A percentile compares a stretch with the other conserved stretches of the same genome.
phyloP scores from a whole-genome alignment of 2,329 filamentous ascomycete species.

The Fusarium mundagurra region DNA sequence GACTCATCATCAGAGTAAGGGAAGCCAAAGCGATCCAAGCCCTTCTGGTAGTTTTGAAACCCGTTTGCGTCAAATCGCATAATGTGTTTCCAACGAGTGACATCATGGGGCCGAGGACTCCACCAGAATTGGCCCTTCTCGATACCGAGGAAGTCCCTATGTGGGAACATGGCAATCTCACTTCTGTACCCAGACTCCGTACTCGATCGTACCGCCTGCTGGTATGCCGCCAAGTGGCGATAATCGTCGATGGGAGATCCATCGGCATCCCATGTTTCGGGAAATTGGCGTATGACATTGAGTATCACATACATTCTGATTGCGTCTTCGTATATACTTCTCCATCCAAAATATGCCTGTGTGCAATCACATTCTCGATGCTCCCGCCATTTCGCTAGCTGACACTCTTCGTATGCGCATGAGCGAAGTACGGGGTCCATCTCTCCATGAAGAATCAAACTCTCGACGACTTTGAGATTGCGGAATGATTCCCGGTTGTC shows the following conservation, averaged over 20 bases:
- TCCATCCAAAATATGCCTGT: background rate
- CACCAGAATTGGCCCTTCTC: background rate
- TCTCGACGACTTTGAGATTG: conserved; percentile 9
- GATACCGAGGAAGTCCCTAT: conserved; percentile 5
- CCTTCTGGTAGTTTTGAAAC: too few species aligned
- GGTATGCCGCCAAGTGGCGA: background rate
- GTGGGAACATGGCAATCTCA: background rate
- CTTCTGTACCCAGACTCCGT: background rate
- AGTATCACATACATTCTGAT: background rate
- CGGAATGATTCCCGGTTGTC: background rate
- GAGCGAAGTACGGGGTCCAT: background rate
- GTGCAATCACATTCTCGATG: background rate
- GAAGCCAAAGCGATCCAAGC: too few species aligned
- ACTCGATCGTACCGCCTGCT: background rate
- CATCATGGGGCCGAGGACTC: background rate
- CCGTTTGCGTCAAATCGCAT: background rate
- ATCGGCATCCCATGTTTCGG: background rate
- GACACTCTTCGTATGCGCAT: background rate
- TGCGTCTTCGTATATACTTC: background rate
- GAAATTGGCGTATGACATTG: conserved; percentile 4
- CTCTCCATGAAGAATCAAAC: background rate
- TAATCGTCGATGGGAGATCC: background rate
- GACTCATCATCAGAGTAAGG: too few species aligned
- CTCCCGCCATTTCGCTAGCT: background rate
- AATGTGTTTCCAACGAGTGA: background rate